These are phyloP conservation scores for Debaryomyces sp. DNA, from an alignment of 1,139 yeast genomes.

Conservation along the genomic window DNA sequence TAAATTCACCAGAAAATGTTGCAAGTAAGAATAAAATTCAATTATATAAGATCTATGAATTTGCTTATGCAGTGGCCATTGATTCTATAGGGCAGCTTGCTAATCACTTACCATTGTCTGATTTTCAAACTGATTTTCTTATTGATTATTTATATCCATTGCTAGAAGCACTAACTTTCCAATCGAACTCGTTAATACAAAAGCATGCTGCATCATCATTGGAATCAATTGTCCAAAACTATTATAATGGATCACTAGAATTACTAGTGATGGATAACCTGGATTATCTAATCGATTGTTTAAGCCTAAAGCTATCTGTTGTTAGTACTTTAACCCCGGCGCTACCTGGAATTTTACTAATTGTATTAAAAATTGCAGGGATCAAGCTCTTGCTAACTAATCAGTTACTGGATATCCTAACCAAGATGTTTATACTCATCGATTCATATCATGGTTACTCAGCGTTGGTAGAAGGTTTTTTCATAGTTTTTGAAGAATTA, in stretches of 20 bases:
- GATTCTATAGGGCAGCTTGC: slow-evolving; percentile 34
- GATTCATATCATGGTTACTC: slow-evolving; percentile 87
- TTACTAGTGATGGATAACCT: slow-evolving; percentile 63
- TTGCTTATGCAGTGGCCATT: slow-evolving; percentile 33
- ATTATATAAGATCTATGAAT: slow-evolving; percentile 17
- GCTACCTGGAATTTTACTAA: slow-evolving; percentile 67
- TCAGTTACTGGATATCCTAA: slow-evolving; percentile 71
- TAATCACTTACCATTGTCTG: slow-evolving; percentile 23
- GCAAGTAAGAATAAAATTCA: slow-evolving; percentile 2
- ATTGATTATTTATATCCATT: slow-evolving; percentile 37
- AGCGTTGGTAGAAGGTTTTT: slow-evolving; percentile 70
- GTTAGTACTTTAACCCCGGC: slow-evolving; percentile 70
- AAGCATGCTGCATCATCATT: slow-evolving; percentile 32
- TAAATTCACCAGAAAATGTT: slow-evolving; percentile 10
- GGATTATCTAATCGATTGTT: slow-evolving; percentile 79
- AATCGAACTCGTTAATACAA: slow-evolving; percentile 31
- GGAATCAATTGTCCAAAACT: slow-evolving; percentile 46
- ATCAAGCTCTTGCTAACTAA: slow-evolving; percentile 52
- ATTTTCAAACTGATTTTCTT: slow-evolving; percentile 34
- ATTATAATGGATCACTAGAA: slow-evolving; percentile 61
- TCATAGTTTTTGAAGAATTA: slow-evolving; percentile 68
- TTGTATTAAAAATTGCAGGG: slow-evolving; percentile 73
- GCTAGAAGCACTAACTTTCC: slow-evolving; percentile 38
- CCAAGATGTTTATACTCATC: slow-evolving; percentile 71
- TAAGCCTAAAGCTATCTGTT: slow-evolving; percentile 68